These are phyloP conservation scores for Pisolithus marmoratus DNA, from an alignment of 768 basidiomycete species.

Conservation along the genomic window DNA sequence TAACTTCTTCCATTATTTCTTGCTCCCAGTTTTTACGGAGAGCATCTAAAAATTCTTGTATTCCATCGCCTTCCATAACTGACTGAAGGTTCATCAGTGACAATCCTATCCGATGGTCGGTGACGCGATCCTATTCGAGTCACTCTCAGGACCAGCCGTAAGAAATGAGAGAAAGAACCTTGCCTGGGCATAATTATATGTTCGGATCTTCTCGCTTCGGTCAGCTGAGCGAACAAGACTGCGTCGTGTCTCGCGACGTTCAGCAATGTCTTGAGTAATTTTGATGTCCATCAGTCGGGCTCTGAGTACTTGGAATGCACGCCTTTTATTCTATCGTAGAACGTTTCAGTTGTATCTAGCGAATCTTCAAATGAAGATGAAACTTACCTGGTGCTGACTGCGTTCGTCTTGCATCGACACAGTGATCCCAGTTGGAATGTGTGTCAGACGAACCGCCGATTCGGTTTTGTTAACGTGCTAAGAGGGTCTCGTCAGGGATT, in stretches of 20 bases:
- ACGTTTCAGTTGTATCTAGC: not conserved
- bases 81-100: slow-evolving; percentile 62
- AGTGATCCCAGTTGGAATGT: slow-evolving; percentile 86
- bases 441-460: slow-evolving; percentile 92
- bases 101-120: slow-evolving; percentile 84
- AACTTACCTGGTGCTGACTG: slow-evolving; percentile 81
- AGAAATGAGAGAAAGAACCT: not conserved
- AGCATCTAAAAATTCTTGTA: slow-evolving; percentile 53
- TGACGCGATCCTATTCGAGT: slow-evolving; percentile 69
- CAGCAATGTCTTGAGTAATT: slow-evolving; percentile 61
- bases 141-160: not conserved
- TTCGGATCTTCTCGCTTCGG: slow-evolving; percentile 91
- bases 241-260: slow-evolving; percentile 61
- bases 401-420: slow-evolving; percentile 99
- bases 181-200: slow-evolving; percentile 91
- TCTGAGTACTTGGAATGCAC: slow-evolving; percentile 85
- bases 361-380: not conserved
- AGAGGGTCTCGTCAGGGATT: not conserved
- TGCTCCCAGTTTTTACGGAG: slow-evolving; percentile 53
- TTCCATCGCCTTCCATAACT: slow-evolving; percentile 61
- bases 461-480: slow-evolving; percentile 99
- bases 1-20: slow-evolving; percentile 47
- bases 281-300: slow-evolving; percentile 82
- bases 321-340: slow-evolving; percentile 69
- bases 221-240: slow-evolving; percentile 78